Percentiles rank a stretch among this genome's conserved stretches.
Evolutionary conservation across 805 yeast species (phyloP).

Genomic region (Saccharomyces eubayanus): DNA sequence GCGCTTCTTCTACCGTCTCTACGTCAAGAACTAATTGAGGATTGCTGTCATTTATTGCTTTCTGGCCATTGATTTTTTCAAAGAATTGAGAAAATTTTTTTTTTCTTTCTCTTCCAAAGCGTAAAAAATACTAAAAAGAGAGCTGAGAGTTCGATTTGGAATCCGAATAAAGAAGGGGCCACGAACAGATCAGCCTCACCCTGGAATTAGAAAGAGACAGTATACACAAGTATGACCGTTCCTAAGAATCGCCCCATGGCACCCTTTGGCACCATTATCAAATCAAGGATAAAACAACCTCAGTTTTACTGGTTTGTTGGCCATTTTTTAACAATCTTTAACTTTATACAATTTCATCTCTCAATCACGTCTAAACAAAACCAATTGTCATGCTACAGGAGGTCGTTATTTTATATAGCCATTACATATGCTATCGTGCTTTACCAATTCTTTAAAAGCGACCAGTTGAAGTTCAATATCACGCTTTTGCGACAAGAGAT

Average conservation of each 20-base stretch:
- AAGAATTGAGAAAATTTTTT: background rate
- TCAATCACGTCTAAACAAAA: slow-evolving; percentile 35
- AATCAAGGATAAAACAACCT: slow-evolving; percentile 34
- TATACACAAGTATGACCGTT: background rate
- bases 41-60: background rate
- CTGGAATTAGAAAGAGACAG: background rate
- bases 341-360: slow-evolving; percentile 33
- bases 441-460: slow-evolving; percentile 47
- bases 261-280: slow-evolving; percentile 16
- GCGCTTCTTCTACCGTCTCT: slow-evolving; percentile 77
- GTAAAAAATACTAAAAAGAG: background rate
- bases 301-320: slow-evolving; percentile 69
- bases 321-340: slow-evolving; percentile 42
- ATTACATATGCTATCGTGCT: slow-evolving; percentile 57
- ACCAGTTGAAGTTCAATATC: slow-evolving; percentile 28
- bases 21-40: slow-evolving; percentile 40
- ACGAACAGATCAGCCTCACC: background rate
- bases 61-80: background rate
- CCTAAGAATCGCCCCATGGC: slow-evolving; percentile 9
- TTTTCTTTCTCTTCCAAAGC: background rate
- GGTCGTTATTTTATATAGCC: slow-evolving; percentile 43
- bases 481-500: slow-evolving; percentile 27
- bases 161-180: background rate
- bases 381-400: slow-evolving; percentile 34
- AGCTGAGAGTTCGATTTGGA: background rate